Evolutionary conservation across 345 rosid genomes (phyloP).

Genomic region (Psidium friedrichsthalianum): DNA sequence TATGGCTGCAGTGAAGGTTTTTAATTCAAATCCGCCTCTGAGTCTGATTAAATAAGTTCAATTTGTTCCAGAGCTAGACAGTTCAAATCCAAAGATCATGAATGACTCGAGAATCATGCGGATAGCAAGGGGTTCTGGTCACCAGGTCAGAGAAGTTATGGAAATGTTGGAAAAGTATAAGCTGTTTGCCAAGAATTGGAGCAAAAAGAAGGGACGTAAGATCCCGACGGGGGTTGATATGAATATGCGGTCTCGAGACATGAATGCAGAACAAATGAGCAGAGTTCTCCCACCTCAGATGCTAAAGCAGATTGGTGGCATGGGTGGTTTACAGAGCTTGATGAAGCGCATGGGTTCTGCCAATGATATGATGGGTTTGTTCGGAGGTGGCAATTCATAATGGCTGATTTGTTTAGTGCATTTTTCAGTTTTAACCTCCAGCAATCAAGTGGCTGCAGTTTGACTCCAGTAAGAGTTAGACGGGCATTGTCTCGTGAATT

Average conservation of each 20-base stretch:
- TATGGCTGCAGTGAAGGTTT: not conserved
- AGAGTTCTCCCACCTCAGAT: slow-evolving; percentile 69
- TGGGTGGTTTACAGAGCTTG: slow-evolving; percentile 78
- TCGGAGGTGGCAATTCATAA: slow-evolving; percentile 36
- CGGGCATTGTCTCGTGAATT: not conserved
- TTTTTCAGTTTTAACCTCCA: not conserved
- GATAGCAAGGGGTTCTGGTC: slow-evolving; percentile 87
- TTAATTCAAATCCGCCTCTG: not conserved
- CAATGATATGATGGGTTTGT: slow-evolving; percentile 95
- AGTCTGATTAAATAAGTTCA: not conserved
- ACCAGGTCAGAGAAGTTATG: slow-evolving; percentile 62
- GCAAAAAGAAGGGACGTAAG: slow-evolving; percentile 86
- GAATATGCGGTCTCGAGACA: slow-evolving; percentile 76
- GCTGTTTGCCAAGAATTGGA: slow-evolving; percentile 70
- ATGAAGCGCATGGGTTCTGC: slow-evolving; percentile 85
- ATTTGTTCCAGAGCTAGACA: slow-evolving; percentile 59
- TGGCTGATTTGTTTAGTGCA: not conserved
- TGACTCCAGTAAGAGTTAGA: not conserved
- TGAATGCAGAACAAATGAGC: slow-evolving; percentile 91
- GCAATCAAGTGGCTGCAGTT: not conserved
- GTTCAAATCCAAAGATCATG: slow-evolving; percentile 67
- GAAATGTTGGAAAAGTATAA: slow-evolving; percentile 92
- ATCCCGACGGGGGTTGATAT: slow-evolving; percentile 79
- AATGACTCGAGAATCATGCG: slow-evolving; percentile 71
- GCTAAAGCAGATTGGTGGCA: slow-evolving; percentile 84